These are phyloP conservation scores for Globisporangium rhizosaccharum DNA, from an alignment of 352 stramenopile species.

Conservation along the genomic window DNA sequence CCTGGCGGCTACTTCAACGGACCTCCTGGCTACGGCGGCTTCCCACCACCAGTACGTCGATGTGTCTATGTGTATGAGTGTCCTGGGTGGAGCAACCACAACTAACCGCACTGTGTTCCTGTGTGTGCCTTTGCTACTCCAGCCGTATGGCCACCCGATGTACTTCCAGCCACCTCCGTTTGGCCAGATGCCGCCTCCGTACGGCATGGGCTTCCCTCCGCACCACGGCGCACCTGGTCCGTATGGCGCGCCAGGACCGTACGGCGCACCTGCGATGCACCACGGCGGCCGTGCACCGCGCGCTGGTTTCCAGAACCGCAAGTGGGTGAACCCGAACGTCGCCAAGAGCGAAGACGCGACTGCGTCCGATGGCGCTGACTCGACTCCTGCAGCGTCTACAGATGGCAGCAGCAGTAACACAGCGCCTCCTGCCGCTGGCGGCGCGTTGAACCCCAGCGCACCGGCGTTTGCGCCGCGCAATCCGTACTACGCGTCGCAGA, in stretches of 20 bases:
- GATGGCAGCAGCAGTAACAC: background rate
- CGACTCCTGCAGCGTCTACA: slow-evolving; percentile 2
- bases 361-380: slow-evolving; percentile 17
- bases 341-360: slow-evolving; percentile 35
- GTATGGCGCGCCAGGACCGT: slow-evolving; percentile 11
- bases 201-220: slow-evolving; percentile 66
- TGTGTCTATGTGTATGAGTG: background rate
- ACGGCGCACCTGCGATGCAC: slow-evolving; percentile 1
- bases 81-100: background rate
- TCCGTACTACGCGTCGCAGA: slow-evolving; percentile 62
- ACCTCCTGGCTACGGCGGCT: slow-evolving; percentile 60
- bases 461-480: slow-evolving; percentile 49
- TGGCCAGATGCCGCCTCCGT: slow-evolving; percentile 60
- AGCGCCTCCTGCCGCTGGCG: slow-evolving; percentile 3
- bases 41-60: slow-evolving; percentile 43
- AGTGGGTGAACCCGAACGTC: slow-evolving; percentile 81
- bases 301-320: slow-evolving; percentile 73
- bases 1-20: slow-evolving; percentile 45
- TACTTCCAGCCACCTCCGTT: slow-evolving; percentile 63
- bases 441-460: slow-evolving; percentile 26
- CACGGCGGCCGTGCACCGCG: slow-evolving; percentile 31
- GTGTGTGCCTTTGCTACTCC: slow-evolving; percentile 2
- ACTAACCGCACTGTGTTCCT: background rate
- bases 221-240: slow-evolving; percentile 25
- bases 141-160: slow-evolving; percentile 71